Conservation (phyloP, 176 grass and related monocot species). For the Triticum turgidum region DNA sequence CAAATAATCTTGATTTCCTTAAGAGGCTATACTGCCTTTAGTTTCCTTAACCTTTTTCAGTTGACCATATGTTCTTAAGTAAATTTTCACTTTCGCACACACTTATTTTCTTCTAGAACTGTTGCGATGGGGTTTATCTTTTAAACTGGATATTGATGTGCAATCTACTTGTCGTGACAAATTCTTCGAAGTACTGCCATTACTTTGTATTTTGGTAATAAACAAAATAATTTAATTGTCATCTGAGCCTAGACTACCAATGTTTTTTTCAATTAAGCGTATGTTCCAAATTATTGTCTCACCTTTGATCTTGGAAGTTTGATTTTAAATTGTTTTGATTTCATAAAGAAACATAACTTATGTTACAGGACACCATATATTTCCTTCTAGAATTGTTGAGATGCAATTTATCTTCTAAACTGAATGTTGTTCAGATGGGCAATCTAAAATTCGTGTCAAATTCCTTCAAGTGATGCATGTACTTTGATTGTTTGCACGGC, state of each 20-base stretch:
- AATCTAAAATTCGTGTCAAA: neutral
- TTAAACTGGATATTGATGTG: neutral
- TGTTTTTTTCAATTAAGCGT: neutral
- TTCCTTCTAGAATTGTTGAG: constrained; percentile 5
- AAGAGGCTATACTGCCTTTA: neutral
- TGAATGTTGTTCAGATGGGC: too few relatives aligned
- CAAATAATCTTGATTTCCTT: neutral
- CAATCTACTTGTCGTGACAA: neutral
- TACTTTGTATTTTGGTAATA: constrained; percentile 7
- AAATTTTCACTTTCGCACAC: neutral
- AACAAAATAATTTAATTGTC: neutral
- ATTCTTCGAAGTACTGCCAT: neutral
- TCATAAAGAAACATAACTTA: too few relatives aligned
- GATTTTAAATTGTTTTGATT: neutral
- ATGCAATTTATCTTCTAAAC: neutral
- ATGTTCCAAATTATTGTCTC: neutral
- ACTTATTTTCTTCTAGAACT: neutral
- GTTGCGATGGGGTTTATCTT: neutral
- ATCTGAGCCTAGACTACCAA: neutral
- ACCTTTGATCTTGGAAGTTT: neutral
- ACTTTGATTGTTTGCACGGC: neutral
- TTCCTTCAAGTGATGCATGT: neutral
- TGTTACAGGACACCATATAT: neutral
- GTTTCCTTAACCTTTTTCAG: neutral
- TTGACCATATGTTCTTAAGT: neutral